These are phyloP conservation scores for Deuterostichococcus epilithicus DNA, from an alignment of 139 green algal species.

Conservation along the genomic window DNA sequence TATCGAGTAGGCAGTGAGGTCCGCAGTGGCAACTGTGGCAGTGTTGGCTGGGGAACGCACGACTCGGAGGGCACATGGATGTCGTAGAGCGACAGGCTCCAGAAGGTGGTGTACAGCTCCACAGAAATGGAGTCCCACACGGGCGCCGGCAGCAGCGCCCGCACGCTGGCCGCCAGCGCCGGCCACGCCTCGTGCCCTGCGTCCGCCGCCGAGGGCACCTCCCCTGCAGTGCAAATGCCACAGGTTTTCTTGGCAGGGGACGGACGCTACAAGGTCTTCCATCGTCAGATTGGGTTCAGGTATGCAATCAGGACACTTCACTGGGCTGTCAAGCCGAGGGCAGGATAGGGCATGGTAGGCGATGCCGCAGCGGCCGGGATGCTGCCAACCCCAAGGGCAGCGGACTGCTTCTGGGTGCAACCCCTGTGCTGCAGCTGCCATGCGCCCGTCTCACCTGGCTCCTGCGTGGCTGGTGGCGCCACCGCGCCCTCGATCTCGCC, in stretches of 20 bases:
- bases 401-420: background rate
- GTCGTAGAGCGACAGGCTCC: slow-evolving; percentile 64
- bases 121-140: slow-evolving; percentile 46
- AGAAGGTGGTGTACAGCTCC: slow-evolving; percentile 72
- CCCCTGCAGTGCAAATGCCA: background rate
- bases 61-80: slow-evolving; percentile 50
- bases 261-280: slow-evolving; percentile 5
- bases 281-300: no score
- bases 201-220: background rate
- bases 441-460: background rate
- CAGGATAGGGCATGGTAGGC: background rate
- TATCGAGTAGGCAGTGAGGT: no score
- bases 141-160: slow-evolving; percentile 13
- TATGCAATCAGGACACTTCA: slow-evolving; percentile 11
- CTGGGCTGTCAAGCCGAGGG: background rate
- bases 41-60: no score
- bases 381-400: no score
- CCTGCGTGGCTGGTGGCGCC: no score
- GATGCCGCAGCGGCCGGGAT: no score
- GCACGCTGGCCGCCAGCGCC: slow-evolving; percentile 10
- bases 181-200: background rate
- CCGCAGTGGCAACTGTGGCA: no score
- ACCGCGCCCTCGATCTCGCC: background rate
- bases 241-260: background rate
- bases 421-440: background rate